phyloP scores from a whole-genome alignment of 2,329 filamentous ascomycete species.

The Neonectria coccinea region DNA sequence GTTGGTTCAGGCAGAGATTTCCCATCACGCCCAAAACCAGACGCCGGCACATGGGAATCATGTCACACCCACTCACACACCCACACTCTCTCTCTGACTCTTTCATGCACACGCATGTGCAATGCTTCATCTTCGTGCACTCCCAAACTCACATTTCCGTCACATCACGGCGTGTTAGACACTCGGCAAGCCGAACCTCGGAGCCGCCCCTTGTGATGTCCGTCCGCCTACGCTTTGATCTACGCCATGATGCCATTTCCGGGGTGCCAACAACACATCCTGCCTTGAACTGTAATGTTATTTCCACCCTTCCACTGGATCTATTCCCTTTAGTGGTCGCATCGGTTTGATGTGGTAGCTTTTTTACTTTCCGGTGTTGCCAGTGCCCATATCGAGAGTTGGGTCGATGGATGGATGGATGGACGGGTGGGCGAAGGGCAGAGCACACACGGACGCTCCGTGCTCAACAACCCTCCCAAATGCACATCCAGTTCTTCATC shows the following conservation, averaged over 20 bases:
- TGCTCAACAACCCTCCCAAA: neutral
- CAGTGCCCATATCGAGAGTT: conserved; percentile 2
- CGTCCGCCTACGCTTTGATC: neutral
- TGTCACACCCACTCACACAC: neutral
- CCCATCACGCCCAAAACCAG: neutral
- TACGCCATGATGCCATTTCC: conserved; percentile 16
- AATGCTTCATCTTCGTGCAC: neutral
- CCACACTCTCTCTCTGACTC: neutral
- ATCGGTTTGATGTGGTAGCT: neutral
- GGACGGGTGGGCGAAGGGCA: conserved; percentile 12
- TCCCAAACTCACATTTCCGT: neutral
- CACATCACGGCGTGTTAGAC: conserved; percentile 3
- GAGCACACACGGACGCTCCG: neutral
- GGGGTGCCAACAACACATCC: neutral
- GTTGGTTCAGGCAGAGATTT: conserved; percentile 2
- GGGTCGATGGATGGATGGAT: conserved; percentile 11
- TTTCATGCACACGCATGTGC: neutral
- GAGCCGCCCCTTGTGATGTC: conserved; percentile 9
- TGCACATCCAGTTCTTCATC: conserved; percentile 14
- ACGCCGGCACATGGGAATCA: conserved; percentile 3
- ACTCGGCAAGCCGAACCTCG: conserved; percentile 22
- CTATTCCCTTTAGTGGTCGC: neutral
- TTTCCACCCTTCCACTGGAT: neutral
- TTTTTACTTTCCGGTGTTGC: conserved; percentile 1
- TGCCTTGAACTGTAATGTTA: neutral